Evolutionary conservation across 495 filamentous ascomycete genomes (phyloP).

Genomic region (Penicillium waksmanii): DNA sequence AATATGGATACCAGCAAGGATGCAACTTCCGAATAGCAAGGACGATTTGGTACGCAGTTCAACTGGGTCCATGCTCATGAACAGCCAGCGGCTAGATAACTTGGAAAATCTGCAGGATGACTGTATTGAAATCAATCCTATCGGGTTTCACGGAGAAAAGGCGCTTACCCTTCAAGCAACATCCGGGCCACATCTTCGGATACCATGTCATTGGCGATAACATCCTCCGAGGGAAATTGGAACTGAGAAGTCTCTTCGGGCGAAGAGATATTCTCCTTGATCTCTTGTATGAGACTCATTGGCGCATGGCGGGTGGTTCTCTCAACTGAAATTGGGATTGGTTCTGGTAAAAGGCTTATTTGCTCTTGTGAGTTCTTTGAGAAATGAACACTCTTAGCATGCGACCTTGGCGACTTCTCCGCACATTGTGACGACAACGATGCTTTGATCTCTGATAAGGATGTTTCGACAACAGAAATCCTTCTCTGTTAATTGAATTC

Average conservation of each 20-base stretch:
- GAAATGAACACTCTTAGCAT: neutral
- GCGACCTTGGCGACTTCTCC: no score
- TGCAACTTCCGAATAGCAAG: conserved; percentile 22
- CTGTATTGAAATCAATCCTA: neutral
- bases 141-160: neutral
- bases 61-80: conserved; percentile 18
- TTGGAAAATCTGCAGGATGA: conserved; percentile 18
- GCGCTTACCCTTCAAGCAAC: conserved; percentile 19
- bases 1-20: conserved; percentile 22
- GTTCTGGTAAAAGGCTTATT: neutral
- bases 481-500: neutral
- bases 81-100: conserved; percentile 26
- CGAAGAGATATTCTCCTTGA: conserved; percentile 19
- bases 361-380: neutral
- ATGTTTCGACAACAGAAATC: neutral
- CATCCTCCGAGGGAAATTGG: conserved; percentile 16
- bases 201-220: conserved; percentile 14
- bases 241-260: conserved; percentile 6
- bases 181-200: conserved; percentile 10
- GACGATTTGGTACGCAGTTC: conserved; percentile 16
- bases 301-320: conserved; percentile 24
- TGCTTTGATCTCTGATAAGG: conserved; percentile 1
- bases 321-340: conserved; percentile 7
- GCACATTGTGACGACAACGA: neutral
- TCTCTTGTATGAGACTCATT: conserved; percentile 26